Evolutionary conservation across 1,284 basidiomycete species (phyloP).

Genomic region (Irpex sp.): DNA sequence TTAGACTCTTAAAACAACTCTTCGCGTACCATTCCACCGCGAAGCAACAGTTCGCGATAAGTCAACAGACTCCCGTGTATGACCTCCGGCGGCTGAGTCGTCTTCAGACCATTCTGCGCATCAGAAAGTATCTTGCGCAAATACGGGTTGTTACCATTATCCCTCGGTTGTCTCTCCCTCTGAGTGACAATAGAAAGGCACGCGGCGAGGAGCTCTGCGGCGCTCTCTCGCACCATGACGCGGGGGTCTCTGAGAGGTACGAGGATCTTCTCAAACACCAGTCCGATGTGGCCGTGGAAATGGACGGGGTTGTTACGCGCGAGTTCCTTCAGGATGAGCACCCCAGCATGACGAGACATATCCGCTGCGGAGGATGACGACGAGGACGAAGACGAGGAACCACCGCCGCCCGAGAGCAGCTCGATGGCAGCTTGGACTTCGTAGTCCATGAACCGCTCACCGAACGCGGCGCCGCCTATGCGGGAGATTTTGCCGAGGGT

Average conservation of each 20-base stretch:
- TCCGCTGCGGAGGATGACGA: neutral
- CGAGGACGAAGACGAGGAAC: neutral
- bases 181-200: constrained; percentile 84
- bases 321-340: constrained; percentile 88
- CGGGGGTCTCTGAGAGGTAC: constrained; percentile 83
- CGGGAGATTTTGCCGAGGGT: constrained; percentile 81
- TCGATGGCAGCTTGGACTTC: constrained; percentile 83
- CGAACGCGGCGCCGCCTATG: constrained; percentile 78
- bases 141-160: constrained; percentile 38
- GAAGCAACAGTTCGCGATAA: constrained; percentile 87
- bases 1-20: too few species aligned
- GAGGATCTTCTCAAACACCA: constrained; percentile 90
- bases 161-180: constrained; percentile 66
- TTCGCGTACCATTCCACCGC: constrained; percentile 82
- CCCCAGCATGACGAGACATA: constrained; percentile 69
- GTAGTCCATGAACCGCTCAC: constrained; percentile 83
- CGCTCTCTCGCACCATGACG: constrained; percentile 85
- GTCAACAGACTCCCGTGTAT: constrained; percentile 94
- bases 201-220: constrained; percentile 85
- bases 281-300: constrained; percentile 82
- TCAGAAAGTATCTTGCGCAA: constrained; percentile 84
- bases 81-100: constrained; percentile 69
- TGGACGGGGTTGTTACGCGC: constrained; percentile 83
- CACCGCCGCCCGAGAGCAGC: constrained; percentile 68
- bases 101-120: constrained; percentile 83